phyloP scores from a whole-genome alignment of 73 alveolate genomes.

The Breviolum minutum region DNA sequence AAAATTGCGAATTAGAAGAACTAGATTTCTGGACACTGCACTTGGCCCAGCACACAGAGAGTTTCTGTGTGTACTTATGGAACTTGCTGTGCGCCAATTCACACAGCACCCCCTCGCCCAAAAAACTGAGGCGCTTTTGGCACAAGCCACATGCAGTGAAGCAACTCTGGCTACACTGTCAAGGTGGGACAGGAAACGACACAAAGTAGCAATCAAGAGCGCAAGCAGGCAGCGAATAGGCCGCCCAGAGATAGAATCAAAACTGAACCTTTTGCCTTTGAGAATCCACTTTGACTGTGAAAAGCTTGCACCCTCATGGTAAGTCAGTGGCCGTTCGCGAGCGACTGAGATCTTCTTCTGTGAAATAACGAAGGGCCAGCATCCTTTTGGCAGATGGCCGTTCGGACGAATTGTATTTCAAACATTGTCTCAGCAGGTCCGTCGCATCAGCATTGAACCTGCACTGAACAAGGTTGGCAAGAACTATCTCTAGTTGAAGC shows the following conservation, averaged over 20 bases:
- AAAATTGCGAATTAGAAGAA: not conserved
- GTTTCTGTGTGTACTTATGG: slow-evolving; percentile 24
- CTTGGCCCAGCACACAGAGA: slow-evolving; percentile 34
- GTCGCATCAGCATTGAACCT: slow-evolving; percentile 50
- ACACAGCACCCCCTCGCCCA: slow-evolving; percentile 12
- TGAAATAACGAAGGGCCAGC: slow-evolving; percentile 26
- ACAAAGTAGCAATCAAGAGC: not conserved
- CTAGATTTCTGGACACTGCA: not conserved
- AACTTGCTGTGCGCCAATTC: not conserved
- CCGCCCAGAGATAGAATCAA: too few species aligned
- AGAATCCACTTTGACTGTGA: not conserved
- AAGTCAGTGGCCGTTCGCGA: slow-evolving; percentile 3
- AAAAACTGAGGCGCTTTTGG: slow-evolving; percentile 27
- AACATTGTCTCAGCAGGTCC: slow-evolving; percentile 49
- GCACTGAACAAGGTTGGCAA: not conserved
- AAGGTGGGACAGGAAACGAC: not conserved
- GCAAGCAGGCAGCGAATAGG: not conserved
- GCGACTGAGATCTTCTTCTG: not conserved
- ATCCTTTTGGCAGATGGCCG: slow-evolving; percentile 63
- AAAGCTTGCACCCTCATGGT: not conserved
- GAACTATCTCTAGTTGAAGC: not conserved
- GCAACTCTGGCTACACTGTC: slow-evolving; percentile 6
- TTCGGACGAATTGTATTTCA: slow-evolving; percentile 3
- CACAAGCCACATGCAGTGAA: not conserved
- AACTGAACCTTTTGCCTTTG: not conserved